phyloP scores from a whole-genome alignment of 2,329 filamentous ascomycete genomes.

The Lithohypha guttulata region DNA sequence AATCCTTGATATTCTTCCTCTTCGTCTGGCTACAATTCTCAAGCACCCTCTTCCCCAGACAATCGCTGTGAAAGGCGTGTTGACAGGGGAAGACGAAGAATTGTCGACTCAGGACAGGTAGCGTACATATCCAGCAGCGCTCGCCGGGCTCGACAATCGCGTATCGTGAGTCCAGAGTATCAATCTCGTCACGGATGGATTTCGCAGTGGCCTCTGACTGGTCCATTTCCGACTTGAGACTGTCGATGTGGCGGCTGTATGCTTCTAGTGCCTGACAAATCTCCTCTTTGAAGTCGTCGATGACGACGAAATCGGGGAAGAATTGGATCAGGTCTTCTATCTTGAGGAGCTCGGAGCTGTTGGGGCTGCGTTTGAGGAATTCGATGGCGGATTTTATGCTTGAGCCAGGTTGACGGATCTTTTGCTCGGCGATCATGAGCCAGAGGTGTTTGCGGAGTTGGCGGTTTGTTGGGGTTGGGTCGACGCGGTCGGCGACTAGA shows the following conservation, averaged over 20 bases:
- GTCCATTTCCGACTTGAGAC: constrained; percentile 87
- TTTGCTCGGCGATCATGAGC: constrained; percentile 88
- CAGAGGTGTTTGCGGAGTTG: constrained; percentile 84
- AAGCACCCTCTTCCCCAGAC: constrained; percentile 73
- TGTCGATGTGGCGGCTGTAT: constrained; percentile 83
- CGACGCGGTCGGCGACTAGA: constrained; percentile 68
- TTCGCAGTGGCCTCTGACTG: constrained; percentile 77
- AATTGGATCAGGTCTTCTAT: constrained; percentile 98
- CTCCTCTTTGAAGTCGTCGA: constrained; percentile 98
- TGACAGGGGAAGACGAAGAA: constrained; percentile 99
- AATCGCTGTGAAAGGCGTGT: constrained; percentile 95
- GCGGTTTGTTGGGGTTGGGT: constrained; percentile 55
- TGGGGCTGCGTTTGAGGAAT: constrained; percentile 59
- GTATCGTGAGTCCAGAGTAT: constrained; percentile 74
- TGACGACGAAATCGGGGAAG: constrained; percentile 96
- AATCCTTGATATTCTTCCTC: constrained; percentile 68
- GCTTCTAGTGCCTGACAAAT: constrained; percentile 90
- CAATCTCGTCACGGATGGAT: constrained; percentile 84
- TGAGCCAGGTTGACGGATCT: constrained; percentile 61
- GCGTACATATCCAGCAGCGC: constrained; percentile 76
- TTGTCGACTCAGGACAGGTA: constrained; percentile 78
- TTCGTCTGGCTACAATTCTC: constrained; percentile 68
- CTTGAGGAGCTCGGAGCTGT: constrained; percentile 68
- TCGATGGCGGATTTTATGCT: constrained; percentile 91
- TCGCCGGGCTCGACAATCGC: constrained; percentile 95